Evolutionary conservation across 805 yeast species (phyloP), one percentile per base, ranked within the genome.

Genomic region (Saccharomyces jurei): DNA sequence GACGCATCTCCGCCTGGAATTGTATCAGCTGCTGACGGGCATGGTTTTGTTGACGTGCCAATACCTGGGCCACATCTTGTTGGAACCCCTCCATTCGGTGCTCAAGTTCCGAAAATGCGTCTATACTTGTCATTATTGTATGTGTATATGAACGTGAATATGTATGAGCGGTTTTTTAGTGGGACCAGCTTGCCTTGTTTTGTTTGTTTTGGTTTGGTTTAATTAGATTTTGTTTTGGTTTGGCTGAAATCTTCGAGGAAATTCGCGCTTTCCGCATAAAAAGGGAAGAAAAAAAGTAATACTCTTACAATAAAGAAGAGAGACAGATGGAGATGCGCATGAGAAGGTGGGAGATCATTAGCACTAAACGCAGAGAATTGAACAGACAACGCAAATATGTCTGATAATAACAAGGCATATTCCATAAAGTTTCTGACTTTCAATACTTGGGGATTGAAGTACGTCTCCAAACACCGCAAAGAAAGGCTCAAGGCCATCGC

Each of bases 371-470:
- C 17, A n/a, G 13, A 14, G 17, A 13, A 8, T 17, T 21, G 44
- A 36, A 11, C 44, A 17, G 25, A 25, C 22, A 36, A 36, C 25
- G 25, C 44, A 17, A 36, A 4, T 9, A 36, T 36, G 44, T 36
- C 44, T 22, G 44, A 36, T 2, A 21, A 36, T 9, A n/a, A 17
- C 10, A 36, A 9, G 5, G 44, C 25, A 3, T 36, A 36, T 21
- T 36, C 44, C 25, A 36, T 36, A 36, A 80, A 73, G 58, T 72
- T 87, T 41, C 74, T 87, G 28, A 86, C 94, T 0, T 80, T 85
- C 66, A 87, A 87, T 67, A 82, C 86, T 1, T 89, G 97, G 97
- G 99, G 99, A 1, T 74, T 94, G 56, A 90, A 89, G 63, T 85
- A 71, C 63, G 87, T 94, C 1, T 83, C 97, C n/a, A 86, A 84